phyloP scores from a whole-genome alignment of 1,284 basidiomycete species.

The Hemileia vastatrix region DNA sequence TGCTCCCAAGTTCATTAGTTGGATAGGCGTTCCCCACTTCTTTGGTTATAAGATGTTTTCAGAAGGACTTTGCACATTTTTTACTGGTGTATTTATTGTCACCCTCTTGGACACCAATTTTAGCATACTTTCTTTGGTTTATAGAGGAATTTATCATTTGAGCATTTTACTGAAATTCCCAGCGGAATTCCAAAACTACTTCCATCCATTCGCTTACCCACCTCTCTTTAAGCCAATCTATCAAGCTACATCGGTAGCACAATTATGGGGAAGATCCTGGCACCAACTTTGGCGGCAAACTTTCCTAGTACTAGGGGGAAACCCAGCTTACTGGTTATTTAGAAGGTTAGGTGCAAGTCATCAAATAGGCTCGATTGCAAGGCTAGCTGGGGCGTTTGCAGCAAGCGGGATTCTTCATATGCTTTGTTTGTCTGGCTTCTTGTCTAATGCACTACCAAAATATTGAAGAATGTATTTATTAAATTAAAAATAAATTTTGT shows the following conservation, averaged over 20 bases:
- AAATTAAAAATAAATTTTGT: too few species aligned
- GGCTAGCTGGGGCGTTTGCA: conserved; percentile 1
- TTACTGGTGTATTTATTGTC: background rate
- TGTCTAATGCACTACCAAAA: background rate
- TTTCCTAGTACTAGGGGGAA: conserved; percentile 2
- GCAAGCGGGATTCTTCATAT: conserved; percentile 12
- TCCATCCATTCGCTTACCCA: conserved; percentile 6
- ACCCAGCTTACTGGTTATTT: background rate
- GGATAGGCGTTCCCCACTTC: background rate
- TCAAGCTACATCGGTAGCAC: background rate
- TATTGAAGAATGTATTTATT: background rate
- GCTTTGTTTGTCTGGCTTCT: conserved; percentile 7
- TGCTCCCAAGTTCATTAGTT: too few species aligned
- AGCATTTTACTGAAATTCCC: background rate
- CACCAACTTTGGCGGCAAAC: conserved; percentile 1
- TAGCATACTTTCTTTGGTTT: background rate
- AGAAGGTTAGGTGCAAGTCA: background rate
- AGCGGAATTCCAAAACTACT: background rate
- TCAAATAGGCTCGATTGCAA: background rate
- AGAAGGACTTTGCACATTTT: background rate
- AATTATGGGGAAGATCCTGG: conserved; percentile 12
- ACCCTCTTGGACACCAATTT: background rate
- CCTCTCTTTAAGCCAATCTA: conserved; percentile 2
- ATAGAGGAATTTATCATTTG: background rate
- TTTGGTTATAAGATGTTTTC: background rate